phyloP scores from a whole-genome alignment of 352 stramenopile genomes.

The Phytophthora sp. region DNA sequence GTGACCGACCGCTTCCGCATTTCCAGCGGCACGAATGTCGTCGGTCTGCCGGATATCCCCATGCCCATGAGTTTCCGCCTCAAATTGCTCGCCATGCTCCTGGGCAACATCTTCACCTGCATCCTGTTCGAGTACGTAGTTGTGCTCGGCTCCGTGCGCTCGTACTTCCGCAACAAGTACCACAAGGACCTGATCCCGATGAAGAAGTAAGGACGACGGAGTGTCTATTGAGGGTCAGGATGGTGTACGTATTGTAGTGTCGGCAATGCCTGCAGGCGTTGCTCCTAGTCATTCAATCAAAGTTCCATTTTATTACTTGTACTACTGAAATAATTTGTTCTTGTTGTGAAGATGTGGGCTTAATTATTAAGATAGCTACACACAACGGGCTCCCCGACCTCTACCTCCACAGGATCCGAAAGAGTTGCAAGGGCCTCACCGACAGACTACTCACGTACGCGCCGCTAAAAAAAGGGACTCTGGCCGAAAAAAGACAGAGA shows the following conservation, averaged over 20 bases:
- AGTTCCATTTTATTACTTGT: no score
- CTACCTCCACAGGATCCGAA: no score
- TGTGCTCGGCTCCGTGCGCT: conserved; percentile 44
- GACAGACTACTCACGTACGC: no score
- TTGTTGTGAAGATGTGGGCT: no score
- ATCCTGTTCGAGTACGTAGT: conserved; percentile 48
- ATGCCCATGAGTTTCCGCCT: conserved; percentile 49
- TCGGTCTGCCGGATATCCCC: conserved; percentile 50
- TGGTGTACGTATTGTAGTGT: neutral
- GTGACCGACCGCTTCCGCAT: conserved; percentile 58
- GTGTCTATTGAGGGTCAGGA: neutral
- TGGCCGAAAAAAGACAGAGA: no score
- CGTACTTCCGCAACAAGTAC: conserved; percentile 44
- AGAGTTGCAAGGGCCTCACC: no score
- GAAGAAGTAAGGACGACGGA: conserved; percentile 26
- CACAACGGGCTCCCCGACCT: no score
- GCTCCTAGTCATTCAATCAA: neutral
- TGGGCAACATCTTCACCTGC: conserved; percentile 37
- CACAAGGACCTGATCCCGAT: conserved; percentile 40
- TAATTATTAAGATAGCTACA: no score
- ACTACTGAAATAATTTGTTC: no score
- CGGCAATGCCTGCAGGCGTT: neutral
- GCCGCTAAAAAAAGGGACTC: no score
- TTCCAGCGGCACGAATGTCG: conserved; percentile 56
- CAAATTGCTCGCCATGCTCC: conserved; percentile 38